phyloP scores from a whole-genome alignment of 1,139 yeast genomes.

The Candida frijolesensis region DNA sequence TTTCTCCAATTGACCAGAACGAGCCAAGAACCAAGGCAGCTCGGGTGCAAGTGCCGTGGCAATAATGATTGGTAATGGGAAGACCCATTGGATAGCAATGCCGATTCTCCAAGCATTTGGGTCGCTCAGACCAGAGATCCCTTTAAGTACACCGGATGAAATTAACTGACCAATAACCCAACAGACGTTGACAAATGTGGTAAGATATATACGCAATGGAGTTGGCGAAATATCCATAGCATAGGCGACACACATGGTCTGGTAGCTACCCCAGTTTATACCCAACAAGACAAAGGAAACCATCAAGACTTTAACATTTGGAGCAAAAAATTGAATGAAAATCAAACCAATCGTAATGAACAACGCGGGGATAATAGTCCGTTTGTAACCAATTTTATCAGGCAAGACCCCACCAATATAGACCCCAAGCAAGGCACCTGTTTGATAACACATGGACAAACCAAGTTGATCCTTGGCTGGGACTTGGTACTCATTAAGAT shows the following conservation, averaged over 20 bases:
- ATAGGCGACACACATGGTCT: slow-evolving; percentile 49
- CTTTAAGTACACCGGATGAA: slow-evolving; percentile 47
- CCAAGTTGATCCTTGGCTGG: slow-evolving; percentile 53
- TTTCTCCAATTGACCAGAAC: slow-evolving; percentile 32
- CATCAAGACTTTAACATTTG: slow-evolving; percentile 38
- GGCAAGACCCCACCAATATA: slow-evolving; percentile 46
- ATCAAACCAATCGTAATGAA: slow-evolving; percentile 39
- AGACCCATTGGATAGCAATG: slow-evolving; percentile 56
- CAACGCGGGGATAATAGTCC: slow-evolving; percentile 41
- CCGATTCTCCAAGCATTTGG: too few relatives aligned
- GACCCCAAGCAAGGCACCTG: slow-evolving; percentile 51
- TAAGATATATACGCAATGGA: slow-evolving; percentile 47
- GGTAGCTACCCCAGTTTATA: slow-evolving; percentile 56
- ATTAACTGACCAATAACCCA: slow-evolving; percentile 56
- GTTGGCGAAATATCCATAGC: slow-evolving; percentile 57
- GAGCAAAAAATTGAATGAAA: slow-evolving; percentile 52
- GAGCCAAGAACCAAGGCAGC: slow-evolving; percentile 48
- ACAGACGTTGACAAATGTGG: slow-evolving; percentile 49
- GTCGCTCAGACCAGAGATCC: too few relatives aligned
- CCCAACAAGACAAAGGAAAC: slow-evolving; percentile 52
- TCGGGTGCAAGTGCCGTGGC: slow-evolving; percentile 44
- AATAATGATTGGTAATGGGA: slow-evolving; percentile 54
- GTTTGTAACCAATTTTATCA: slow-evolving; percentile 50
- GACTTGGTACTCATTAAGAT: slow-evolving; percentile 33
- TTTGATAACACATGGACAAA: slow-evolving; percentile 44